A percentile compares a stretch with the other conserved stretches of the same genome.
These are phyloP conservation scores for Rhododendron molle DNA, from an alignment of 148 eudicot species.

Conservation along the genomic window DNA sequence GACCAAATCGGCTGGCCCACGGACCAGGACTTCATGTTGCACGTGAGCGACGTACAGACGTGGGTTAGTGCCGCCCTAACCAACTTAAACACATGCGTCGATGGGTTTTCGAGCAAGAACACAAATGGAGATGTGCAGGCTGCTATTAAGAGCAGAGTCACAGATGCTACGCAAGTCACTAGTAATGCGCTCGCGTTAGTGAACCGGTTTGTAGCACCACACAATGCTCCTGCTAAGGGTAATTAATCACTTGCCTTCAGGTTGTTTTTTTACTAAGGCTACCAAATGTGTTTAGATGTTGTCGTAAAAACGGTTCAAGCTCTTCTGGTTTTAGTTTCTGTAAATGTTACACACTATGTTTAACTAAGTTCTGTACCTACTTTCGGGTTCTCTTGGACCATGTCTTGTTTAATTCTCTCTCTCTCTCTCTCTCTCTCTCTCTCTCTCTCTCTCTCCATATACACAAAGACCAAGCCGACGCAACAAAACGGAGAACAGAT, in stretches of 20 bases:
- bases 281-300: too few relatives aligned
- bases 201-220: conserved; percentile 33
- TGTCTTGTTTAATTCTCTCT: not conserved
- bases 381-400: not conserved
- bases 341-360: not conserved
- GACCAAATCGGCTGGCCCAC: conserved; percentile 20
- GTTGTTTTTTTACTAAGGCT: not conserved
- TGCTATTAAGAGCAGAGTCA: conserved; percentile 27
- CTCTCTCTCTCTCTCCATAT: too few relatives aligned
- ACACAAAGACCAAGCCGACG: too few relatives aligned
- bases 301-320: not conserved
- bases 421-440: not conserved
- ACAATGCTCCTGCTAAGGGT: not conserved
- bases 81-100: conserved; percentile 46
- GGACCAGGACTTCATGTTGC: conserved; percentile 53
- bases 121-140: conserved; percentile 27
- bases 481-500: too few relatives aligned
- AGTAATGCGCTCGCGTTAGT: conserved; percentile 66
- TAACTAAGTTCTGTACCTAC: not conserved
- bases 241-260: not conserved
- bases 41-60: conserved; percentile 54
- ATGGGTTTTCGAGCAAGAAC: conserved; percentile 31
- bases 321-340: not conserved
- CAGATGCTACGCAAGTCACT: conserved; percentile 39
- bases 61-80: conserved; percentile 73